Evolutionary conservation across 2,329 filamentous ascomycete genomes (phyloP).

Genomic region (Aspergillus terreus): DNA sequence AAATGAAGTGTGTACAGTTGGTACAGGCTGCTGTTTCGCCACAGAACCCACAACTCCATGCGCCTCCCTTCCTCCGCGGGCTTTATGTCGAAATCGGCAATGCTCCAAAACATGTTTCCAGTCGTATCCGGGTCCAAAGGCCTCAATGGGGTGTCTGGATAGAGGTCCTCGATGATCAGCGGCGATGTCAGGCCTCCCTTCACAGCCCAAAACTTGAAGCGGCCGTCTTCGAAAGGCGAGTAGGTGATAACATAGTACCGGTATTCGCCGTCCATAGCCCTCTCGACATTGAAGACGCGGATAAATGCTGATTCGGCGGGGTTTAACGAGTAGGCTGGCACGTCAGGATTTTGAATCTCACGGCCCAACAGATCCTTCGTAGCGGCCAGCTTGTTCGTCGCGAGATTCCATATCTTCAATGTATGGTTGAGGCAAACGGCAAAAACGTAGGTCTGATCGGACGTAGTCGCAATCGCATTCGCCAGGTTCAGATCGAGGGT

Average conservation of each 20-base stretch:
- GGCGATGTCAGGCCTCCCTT: slow-evolving; percentile 56
- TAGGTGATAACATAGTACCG: slow-evolving; percentile 71
- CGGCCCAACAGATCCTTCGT: slow-evolving; percentile 74
- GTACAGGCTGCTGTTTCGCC: slow-evolving; percentile 81
- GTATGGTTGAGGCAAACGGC: slow-evolving; percentile 87
- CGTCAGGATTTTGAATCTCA: slow-evolving; percentile 62
- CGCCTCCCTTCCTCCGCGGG: slow-evolving; percentile 50
- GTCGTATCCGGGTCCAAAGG: slow-evolving; percentile 62
- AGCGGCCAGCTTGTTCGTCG: slow-evolving; percentile 72
- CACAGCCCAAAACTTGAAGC: slow-evolving; percentile 92
- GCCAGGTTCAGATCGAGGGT: slow-evolving; percentile 42
- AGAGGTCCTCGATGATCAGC: slow-evolving; percentile 67
- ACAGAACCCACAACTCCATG: slow-evolving; percentile 69
- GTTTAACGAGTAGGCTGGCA: slow-evolving; percentile 71
- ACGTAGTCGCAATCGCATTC: slow-evolving; percentile 43
- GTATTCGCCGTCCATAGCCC: slow-evolving; percentile 44
- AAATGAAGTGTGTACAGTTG: slow-evolving; percentile 71
- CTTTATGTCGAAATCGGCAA: slow-evolving; percentile 70
- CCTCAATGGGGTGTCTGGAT: slow-evolving; percentile 59
- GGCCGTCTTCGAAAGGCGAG: slow-evolving; percentile 79
- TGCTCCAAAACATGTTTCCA: slow-evolving; percentile 72
- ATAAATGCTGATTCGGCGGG: slow-evolving; percentile 75
- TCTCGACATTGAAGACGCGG: slow-evolving; percentile 61
- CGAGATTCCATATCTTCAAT: slow-evolving; percentile 82
- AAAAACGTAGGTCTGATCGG: slow-evolving; percentile 55